Evolutionary conservation across 139 green algal species (phyloP), one percentile per base, ranked within the genome.

Genomic region (Bryopsis sp.): DNA sequence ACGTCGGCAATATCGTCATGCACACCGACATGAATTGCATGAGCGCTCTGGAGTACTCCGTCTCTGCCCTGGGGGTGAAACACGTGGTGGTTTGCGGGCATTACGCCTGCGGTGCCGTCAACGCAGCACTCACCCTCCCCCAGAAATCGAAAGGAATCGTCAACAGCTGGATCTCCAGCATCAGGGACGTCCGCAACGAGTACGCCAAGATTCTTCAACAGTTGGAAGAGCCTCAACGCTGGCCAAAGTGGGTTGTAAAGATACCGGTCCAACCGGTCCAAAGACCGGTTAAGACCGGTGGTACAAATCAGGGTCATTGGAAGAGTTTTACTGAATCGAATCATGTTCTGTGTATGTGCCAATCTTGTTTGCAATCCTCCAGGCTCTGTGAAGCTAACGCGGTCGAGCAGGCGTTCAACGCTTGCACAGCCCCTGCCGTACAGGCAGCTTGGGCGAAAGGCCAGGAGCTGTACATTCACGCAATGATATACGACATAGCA

Each of bases 21-120:
- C 87, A 89, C 75, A 85, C 86, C 33, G 88, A 95, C 79, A 74
- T 91, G 72, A 95, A 95, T 68, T 73, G 67, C 64, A 90, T 90
- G 84, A 54, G 72, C 24, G 85, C 76, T 72, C 64, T 92, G 32
- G 87, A 93, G 73, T 93, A 88, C 73, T 74, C 81, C 1, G 81
- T 93, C 8, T 83, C 72, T 36, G 71, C 69, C 19, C 74, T 93
- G 35, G 88, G 89, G 75, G 86, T 93, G 7, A 87, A 85, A 68
- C 85, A 89, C 72, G 70, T 94, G 58, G 88, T 94, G 22, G 71
- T 94, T 32, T 92, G 85, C 71, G 88, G 88, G 8, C 88, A 94
- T 74, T 88, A 91, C 72, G 81, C 80, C 67, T 93, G 86, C 74
- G 88, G 86, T n/a, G 88, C 86, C 0, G 37, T 83, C 7, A 79